Evolutionary conservation across 768 basidiomycete species (phyloP), one percentile per base, ranked within the genome.

Genomic region (Sporobolomyces roseus): DNA sequence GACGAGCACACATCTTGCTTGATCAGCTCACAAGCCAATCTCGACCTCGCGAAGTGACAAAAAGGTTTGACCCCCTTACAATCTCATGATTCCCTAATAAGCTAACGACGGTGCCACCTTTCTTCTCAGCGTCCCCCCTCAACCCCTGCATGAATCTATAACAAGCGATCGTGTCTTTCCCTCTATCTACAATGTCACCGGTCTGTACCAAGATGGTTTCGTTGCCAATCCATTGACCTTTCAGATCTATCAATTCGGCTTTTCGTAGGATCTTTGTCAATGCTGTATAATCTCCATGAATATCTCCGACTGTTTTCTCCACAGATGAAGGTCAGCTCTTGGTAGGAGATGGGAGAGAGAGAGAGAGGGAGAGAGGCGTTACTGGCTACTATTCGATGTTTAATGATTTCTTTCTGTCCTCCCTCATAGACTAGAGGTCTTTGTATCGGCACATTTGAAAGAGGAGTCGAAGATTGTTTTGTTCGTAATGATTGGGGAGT

Each of bases 1-100:
- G 17, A 9, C 9, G 38, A 9, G 10, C 9, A 41, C 17, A 41
- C 38, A 9, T 17, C 38, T 41, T 9, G 38, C 38, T 17, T 41
- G 38, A 41, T 41, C 10, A 41, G n/a, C n/a, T n/a, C n/a, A 41
- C 38, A 41, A 41, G 9, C 38, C 10, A 41, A 41, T 9, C 9
- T 9, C 9, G 38, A 41, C 38, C 38, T 41, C 41, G 29, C 43
- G 23, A 16, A 19, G 19, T 49, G 25, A 2, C n/a, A 88, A 88
- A 21, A 16, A 46, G 59, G 5, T 29, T 56, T 66, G 91, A 87
- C 19, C 72, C n/a, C n/a, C 93, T 93, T 91, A 97, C 96, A 82
- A 88, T 87, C 78, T 98, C 96, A 74, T 99, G 96, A 78, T 99
- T 99, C 30, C 96, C 96, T 38, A 97, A 80, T 62, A 90, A 83